These are phyloP conservation scores for Melampsora abietis-canadensis DNA, from an alignment of 1,284 basidiomycete species.

Conservation along the genomic window DNA sequence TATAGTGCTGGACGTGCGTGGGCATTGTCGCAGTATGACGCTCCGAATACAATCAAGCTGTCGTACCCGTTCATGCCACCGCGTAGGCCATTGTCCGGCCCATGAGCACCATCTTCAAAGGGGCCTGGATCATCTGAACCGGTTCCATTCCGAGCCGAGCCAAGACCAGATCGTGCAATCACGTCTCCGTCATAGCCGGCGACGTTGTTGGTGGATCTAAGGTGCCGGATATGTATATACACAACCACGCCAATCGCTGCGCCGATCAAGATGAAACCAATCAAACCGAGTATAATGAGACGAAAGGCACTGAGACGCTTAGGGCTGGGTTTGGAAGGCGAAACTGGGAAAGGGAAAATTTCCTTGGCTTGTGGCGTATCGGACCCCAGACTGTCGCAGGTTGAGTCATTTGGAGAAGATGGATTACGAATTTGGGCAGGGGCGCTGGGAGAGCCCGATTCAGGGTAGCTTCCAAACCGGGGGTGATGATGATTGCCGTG, in stretches of 20 bases:
- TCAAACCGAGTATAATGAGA: conserved; percentile 5
- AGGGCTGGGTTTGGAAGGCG: too few species aligned
- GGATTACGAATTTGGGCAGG: too few species aligned
- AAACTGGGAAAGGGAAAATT: too few species aligned
- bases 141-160: conserved; percentile 22
- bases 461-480: too few species aligned
- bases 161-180: conserved; percentile 23
- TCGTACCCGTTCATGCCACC: conserved; percentile 33
- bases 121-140: conserved; percentile 1
- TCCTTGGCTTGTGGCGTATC: too few species aligned
- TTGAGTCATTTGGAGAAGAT: too few species aligned
- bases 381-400: too few species aligned
- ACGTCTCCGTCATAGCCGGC: conserved; percentile 18
- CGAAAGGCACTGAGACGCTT: neutral
- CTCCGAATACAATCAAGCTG: conserved; percentile 31
- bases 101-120: conserved; percentile 9
- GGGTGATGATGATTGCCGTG: too few species aligned
- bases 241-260: conserved; percentile 9
- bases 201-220: neutral
- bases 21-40: conserved; percentile 34
- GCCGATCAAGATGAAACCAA: conserved; percentile 11
- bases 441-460: too few species aligned
- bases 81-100: conserved; percentile 23
- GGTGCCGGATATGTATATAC: conserved; percentile 1
- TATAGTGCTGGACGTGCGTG: conserved; percentile 21